A percentile compares a stretch with the other conserved stretches of the same genome.
Evolutionary conservation across 1,139 yeast species (phyloP).

Genomic region (Geotrichum restrictum): DNA sequence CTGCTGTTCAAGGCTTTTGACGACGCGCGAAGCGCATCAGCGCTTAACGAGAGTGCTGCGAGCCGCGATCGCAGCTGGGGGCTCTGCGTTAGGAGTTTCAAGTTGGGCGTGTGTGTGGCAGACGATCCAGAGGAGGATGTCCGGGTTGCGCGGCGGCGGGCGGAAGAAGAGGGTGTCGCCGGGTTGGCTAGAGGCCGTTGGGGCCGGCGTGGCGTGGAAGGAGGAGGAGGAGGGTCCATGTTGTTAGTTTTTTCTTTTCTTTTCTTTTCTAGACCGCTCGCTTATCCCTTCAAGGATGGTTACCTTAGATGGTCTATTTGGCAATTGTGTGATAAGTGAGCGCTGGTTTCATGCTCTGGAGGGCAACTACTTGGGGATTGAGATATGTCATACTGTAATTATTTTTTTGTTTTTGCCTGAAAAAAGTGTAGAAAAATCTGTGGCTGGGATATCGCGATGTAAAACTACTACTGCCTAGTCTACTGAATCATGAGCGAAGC

Average conservation of each 20-base stretch:
- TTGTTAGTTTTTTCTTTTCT: not conserved
- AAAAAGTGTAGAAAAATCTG: too few species aligned
- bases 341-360: too few species aligned
- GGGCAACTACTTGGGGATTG: too few species aligned
- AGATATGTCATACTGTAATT: too few species aligned
- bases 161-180: not conserved
- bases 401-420: too few species aligned
- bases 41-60: slow-evolving; percentile 19
- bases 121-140: slow-evolving; percentile 3
- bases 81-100: slow-evolving; percentile 12
- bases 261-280: not conserved
- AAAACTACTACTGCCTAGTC: too few species aligned
- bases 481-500: not conserved
- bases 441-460: too few species aligned
- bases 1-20: not conserved
- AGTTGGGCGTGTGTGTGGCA: slow-evolving; percentile 1
- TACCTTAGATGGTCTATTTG: too few species aligned
- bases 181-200: not conserved
- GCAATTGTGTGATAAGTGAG: too few species aligned
- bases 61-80: slow-evolving; percentile 21
- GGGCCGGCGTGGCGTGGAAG: slow-evolving; percentile 5
- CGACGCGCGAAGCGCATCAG: slow-evolving; percentile 6
- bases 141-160: not conserved
- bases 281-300: too few species aligned
- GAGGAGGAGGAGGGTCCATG: not conserved